phyloP scores from a whole-genome alignment of 148 eudicot species.

The Rhododendron kiyosumense region DNA sequence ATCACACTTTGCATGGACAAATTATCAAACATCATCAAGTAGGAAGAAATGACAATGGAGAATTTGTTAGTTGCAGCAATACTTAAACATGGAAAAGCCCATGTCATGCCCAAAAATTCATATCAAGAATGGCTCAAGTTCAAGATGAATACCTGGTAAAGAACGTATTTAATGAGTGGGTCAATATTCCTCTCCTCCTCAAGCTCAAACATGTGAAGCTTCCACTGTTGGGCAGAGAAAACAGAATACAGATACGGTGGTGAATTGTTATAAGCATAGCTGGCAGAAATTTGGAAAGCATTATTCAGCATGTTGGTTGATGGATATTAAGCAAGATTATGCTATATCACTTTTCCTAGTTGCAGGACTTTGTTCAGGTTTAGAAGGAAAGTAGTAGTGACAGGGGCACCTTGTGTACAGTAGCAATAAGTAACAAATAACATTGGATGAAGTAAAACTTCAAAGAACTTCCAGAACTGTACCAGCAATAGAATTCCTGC shows the following conservation, averaged over 20 bases:
- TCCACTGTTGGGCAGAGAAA: slow-evolving; percentile 55
- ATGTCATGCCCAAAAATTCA: not conserved
- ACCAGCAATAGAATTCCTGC: not conserved
- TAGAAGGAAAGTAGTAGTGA: not conserved
- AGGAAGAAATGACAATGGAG: not conserved
- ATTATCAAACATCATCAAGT: not conserved
- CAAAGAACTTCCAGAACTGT: not conserved
- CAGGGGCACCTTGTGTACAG: not conserved
- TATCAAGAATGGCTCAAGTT: not conserved
- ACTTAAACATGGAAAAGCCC: not conserved
- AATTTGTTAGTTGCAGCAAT: not conserved
- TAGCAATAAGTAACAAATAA: not conserved
- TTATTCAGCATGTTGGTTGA: not conserved
- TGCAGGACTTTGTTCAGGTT: not conserved
- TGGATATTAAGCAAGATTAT: not conserved
- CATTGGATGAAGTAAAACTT: not conserved
- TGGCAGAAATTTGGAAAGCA: not conserved
- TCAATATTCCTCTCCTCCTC: slow-evolving; percentile 82
- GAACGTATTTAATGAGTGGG: slow-evolving; percentile 66
- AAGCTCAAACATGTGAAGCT: slow-evolving; percentile 93
- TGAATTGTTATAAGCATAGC: not conserved
- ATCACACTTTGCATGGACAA: not conserved
- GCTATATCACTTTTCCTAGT: not conserved
- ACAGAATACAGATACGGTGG: not conserved
- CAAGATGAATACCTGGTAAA: slow-evolving; percentile 58